These are phyloP conservation scores for Cokeromyces recurvatus DNA, from an alignment of 371 early-diverging fungal genomes.

Conservation along the genomic window DNA sequence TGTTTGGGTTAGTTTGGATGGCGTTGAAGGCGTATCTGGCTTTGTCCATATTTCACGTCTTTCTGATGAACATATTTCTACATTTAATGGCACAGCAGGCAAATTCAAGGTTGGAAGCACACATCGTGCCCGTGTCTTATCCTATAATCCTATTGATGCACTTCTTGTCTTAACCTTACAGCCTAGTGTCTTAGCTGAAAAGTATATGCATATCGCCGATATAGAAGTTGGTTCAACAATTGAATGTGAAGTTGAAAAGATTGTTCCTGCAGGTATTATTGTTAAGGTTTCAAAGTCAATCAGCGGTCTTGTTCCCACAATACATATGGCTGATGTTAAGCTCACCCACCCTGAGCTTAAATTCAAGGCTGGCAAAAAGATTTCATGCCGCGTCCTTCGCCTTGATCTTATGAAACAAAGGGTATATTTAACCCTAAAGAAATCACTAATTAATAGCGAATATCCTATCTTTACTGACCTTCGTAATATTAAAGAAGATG, in stretches of 20 bases:
- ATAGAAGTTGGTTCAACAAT: constrained; percentile 66
- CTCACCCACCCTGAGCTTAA: constrained; percentile 71
- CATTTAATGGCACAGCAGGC: constrained; percentile 46
- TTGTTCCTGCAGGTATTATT: constrained; percentile 58
- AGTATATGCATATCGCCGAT: constrained; percentile 67
- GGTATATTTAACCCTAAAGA: constrained; percentile 74
- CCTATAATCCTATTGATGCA: constrained; percentile 74
- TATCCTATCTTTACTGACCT: constrained; percentile 62
- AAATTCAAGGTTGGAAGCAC: constrained; percentile 58
- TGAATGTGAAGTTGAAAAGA: constrained; percentile 50
- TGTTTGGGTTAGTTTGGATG: constrained; percentile 49
- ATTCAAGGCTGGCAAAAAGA: constrained; percentile 67
- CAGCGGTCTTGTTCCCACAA: constrained; percentile 64
- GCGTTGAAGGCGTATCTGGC: constrained; percentile 44
- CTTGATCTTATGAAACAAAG: constrained; percentile 48
- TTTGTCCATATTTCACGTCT: constrained; percentile 70
- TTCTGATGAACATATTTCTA: constrained; percentile 59
- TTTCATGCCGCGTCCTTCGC: constrained; percentile 71
- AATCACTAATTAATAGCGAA: constrained; percentile 69
- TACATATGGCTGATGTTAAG: constrained; percentile 74
- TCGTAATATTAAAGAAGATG: constrained; percentile 51
- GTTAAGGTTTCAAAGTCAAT: constrained; percentile 62
- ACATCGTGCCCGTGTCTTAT: constrained; percentile 77
- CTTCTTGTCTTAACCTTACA: constrained; percentile 68
- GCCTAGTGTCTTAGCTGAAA: constrained; percentile 62